Evolutionary conservation across 352 stramenopile species (phyloP).

Genomic region (Phytophthora fragariaefolia): DNA sequence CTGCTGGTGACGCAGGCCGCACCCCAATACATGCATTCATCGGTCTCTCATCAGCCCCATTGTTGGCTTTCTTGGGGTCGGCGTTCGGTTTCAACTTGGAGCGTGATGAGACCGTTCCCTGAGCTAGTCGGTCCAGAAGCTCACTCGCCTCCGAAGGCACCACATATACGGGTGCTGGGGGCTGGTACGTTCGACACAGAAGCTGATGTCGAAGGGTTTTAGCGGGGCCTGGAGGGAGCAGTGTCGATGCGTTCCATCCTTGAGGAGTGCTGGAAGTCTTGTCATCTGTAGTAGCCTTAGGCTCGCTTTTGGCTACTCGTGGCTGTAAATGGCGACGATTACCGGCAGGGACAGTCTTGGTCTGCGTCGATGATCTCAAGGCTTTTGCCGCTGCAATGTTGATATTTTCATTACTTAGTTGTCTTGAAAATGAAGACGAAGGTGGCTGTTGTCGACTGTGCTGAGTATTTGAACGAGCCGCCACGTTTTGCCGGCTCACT

Average conservation of each 20-base stretch:
- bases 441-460: neutral
- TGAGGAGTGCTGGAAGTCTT: slow-evolving; percentile 4
- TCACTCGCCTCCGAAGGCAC: slow-evolving; percentile 39
- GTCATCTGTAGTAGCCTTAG: slow-evolving; percentile 7
- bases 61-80: neutral
- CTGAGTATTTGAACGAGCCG: neutral
- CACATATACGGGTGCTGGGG: slow-evolving; percentile 46
- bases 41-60: slow-evolving; percentile 3
- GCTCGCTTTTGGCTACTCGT: slow-evolving; percentile 6
- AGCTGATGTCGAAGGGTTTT: slow-evolving; percentile 69
- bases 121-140: slow-evolving; percentile 53
- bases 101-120: slow-evolving; percentile 62
- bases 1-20: slow-evolving; percentile 11
- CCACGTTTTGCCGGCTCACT: slow-evolving; percentile 17
- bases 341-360: slow-evolving; percentile 2
- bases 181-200: slow-evolving; percentile 58
- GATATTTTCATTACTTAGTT: neutral
- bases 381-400: neutral
- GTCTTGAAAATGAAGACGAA: slow-evolving; percentile 11
- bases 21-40: neutral
- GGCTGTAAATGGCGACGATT: slow-evolving; percentile 2
- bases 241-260: slow-evolving; percentile 67
- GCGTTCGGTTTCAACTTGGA: slow-evolving; percentile 40
- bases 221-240: slow-evolving; percentile 32
- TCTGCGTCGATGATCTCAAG: neutral